Percentiles rank a stretch among this genome's conserved stretches.
phyloP scores from a whole-genome alignment of 108 stramenopile genomes.

The Halocafeteria seosinensis region DNA sequence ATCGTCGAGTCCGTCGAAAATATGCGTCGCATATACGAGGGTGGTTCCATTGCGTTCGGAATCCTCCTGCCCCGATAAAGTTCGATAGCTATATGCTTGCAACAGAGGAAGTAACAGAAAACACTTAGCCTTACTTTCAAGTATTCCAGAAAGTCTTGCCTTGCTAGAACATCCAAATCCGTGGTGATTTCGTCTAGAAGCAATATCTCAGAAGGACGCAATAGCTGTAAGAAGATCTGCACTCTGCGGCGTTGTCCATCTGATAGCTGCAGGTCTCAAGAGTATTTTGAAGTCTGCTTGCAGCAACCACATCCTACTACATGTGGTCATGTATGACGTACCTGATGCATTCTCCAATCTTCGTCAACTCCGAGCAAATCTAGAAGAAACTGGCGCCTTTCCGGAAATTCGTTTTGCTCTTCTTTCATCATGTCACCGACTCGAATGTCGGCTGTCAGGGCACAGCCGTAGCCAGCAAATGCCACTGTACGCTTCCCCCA shows the following conservation, averaged over 20 bases:
- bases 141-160: conserved; percentile 75
- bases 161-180: conserved; percentile 78
- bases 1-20: conserved; percentile 76
- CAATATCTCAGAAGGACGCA: conserved; percentile 81
- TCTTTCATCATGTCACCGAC: conserved; percentile 83
- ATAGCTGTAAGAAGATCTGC: conserved; percentile 74
- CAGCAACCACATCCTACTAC: neutral
- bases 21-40: conserved; percentile 93
- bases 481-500: conserved; percentile 95
- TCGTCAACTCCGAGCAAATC: conserved; percentile 79
- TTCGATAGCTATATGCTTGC: neutral
- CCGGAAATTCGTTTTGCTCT: conserved; percentile 72
- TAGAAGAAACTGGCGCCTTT: conserved; percentile 77
- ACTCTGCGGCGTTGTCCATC: conserved; percentile 57
- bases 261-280: too few species aligned
- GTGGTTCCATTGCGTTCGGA: conserved; percentile 66
- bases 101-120: too few species aligned
- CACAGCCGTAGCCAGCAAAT: conserved; percentile 71
- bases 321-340: conserved; percentile 25
- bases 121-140: conserved; percentile 31
- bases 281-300: too few species aligned
- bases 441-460: conserved; percentile 68
- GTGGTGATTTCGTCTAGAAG: conserved; percentile 91
- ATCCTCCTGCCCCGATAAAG: conserved; percentile 35
- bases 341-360: conserved; percentile 91